A percentile compares a stretch with the other conserved stretches of the same genome.
phyloP scores from a whole-genome alignment of 2,329 filamentous ascomycete species.

The Fusarium dlaminii region DNA sequence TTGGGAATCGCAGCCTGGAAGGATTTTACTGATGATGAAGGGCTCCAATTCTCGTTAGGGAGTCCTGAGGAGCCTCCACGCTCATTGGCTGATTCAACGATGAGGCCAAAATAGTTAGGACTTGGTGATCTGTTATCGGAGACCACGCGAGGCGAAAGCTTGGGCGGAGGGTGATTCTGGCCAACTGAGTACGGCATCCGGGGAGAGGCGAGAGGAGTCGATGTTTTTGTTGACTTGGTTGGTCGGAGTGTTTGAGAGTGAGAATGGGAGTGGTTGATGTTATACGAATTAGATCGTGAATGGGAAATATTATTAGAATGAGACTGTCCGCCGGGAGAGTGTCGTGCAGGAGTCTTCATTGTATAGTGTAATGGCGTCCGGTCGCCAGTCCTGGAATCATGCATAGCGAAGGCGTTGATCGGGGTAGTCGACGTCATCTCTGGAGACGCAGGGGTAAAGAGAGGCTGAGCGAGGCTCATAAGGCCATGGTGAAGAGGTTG shows the following conservation, averaged over 20 bases:
- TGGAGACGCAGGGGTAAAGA: conserved; percentile 23
- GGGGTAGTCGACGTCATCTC: conserved; percentile 42
- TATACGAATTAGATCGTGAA: conserved; percentile 50
- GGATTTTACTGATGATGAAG: conserved; percentile 74
- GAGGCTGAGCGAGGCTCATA: conserved; percentile 32
- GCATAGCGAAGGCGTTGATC: conserved; percentile 43
- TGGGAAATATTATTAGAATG: conserved; percentile 38
- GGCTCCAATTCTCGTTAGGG: conserved; percentile 78
- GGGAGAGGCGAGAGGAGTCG: conserved; percentile 64
- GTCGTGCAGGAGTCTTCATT: conserved; percentile 57
- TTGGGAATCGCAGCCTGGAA: conserved; percentile 75
- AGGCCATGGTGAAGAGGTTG: conserved; percentile 30
- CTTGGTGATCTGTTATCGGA: conserved; percentile 64
- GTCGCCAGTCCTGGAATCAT: conserved; percentile 48
- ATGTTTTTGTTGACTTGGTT: conserved; percentile 51
- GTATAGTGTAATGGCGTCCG: conserved; percentile 53
- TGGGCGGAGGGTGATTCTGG: conserved; percentile 63
- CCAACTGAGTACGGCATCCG: conserved; percentile 63
- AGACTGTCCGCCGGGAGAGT: conserved; percentile 48
- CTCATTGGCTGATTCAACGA: conserved; percentile 69
- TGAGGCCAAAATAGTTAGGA: conserved; percentile 88
- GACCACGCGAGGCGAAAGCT: conserved; percentile 54
- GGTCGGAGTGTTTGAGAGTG: conserved; percentile 56
- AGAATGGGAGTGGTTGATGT: conserved; percentile 50
- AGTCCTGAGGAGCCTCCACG: conserved; percentile 71